Evolutionary conservation across 176 grass and related monocot species (phyloP).

Genomic region (Oryza rufipogon): DNA sequence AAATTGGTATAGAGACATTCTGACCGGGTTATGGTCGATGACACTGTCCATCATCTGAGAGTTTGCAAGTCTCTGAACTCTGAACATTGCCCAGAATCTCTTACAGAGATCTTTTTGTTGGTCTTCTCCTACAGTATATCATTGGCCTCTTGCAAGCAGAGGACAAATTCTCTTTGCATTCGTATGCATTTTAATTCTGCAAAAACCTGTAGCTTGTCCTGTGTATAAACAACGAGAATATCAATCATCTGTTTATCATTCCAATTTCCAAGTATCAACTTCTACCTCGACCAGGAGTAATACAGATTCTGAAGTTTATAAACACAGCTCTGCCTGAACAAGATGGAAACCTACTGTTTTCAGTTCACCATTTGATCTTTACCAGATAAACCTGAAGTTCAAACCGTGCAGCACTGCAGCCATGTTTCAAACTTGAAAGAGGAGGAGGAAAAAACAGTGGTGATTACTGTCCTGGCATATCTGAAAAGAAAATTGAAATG

Average conservation of each 20-base stretch:
- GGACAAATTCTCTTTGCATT: background rate
- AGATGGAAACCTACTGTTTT: background rate
- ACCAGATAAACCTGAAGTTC: slow-evolving; percentile 12
- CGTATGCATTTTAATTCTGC: background rate
- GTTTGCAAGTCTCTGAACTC: background rate
- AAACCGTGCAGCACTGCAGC: background rate
- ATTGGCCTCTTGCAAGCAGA: background rate
- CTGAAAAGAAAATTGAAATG: background rate
- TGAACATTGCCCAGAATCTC: background rate
- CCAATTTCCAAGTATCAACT: too few species aligned
- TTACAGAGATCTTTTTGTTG: background rate
- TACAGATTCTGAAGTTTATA: too few species aligned
- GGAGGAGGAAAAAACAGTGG: background rate
- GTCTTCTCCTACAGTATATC: background rate
- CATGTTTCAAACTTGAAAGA: slow-evolving; percentile 21
- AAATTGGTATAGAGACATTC: background rate
- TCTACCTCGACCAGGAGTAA: too few species aligned
- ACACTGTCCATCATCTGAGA: background rate
- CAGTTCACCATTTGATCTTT: background rate
- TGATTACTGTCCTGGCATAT: background rate
- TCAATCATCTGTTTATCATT: too few species aligned
- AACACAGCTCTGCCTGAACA: background rate
- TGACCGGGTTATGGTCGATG: background rate
- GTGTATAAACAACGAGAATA: background rate
- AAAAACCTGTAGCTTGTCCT: background rate